A percentile compares a stretch with the other conserved stretches of the same genome.
Conservation (phyloP, 495 filamentous ascomycete species). For the Oidiodendron maius region DNA sequence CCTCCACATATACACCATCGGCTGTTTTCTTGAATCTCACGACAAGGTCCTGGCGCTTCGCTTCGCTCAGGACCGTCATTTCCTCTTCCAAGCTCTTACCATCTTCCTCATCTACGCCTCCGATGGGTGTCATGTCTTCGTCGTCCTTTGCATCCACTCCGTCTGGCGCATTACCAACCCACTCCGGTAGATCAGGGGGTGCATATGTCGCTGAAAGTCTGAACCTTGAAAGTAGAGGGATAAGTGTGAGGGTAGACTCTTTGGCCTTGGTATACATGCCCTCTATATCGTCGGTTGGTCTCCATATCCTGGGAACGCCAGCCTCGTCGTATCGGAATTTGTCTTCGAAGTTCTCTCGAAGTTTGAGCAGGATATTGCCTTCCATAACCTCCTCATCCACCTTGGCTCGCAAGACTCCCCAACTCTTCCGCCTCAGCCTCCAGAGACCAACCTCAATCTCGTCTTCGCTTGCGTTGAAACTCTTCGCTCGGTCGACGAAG, state of each 20-base stretch:
- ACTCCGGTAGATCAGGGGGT: slow-evolving; percentile 73
- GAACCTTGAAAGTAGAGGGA: slow-evolving; percentile 86
- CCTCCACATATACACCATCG: slow-evolving; percentile 95
- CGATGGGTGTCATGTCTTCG: slow-evolving; percentile 80
- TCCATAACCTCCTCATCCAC: slow-evolving; percentile 98
- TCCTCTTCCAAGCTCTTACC: slow-evolving; percentile 92
- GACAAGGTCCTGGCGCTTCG: slow-evolving; percentile 80
- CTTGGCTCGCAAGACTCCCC: slow-evolving; percentile 82
- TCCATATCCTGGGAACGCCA: slow-evolving; percentile 94
- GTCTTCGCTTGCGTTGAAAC: slow-evolving; percentile 86
- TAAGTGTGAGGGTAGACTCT: slow-evolving; percentile 82
- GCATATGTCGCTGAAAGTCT: slow-evolving; percentile 59
- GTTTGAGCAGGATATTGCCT: slow-evolving; percentile 89
- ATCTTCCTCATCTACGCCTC: slow-evolving; percentile 86
- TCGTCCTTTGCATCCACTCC: slow-evolving; percentile 77
- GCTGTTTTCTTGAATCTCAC: slow-evolving; percentile 97
- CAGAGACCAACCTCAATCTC: slow-evolving; percentile 93
- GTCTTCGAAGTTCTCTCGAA: slow-evolving; percentile 97
- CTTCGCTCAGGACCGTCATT: slow-evolving; percentile 85
- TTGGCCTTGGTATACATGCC: slow-evolving; percentile 85
- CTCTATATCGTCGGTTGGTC: slow-evolving; percentile 95
- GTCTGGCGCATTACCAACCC: slow-evolving; percentile 74
- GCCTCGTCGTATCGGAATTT: slow-evolving; percentile 97
- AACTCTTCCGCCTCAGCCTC: slow-evolving; percentile 86
- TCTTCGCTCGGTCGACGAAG: slow-evolving; percentile 81